Conservation (phyloP, 2,329 filamentous ascomycete species). For the Capronia epimyces region DNA sequence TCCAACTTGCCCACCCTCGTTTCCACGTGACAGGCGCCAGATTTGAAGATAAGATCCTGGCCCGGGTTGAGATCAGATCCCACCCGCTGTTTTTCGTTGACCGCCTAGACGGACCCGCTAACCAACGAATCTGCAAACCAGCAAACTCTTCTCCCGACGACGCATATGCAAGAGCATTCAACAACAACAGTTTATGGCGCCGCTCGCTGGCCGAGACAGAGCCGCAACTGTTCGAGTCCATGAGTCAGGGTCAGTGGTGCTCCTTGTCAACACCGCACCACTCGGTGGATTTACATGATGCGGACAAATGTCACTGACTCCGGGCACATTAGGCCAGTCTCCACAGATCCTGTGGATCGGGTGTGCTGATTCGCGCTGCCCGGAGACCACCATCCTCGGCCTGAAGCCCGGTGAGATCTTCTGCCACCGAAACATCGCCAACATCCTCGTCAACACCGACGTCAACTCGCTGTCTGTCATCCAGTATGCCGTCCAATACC, state of each 20-base stretch:
- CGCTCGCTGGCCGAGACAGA: constrained; percentile 36
- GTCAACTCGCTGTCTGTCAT: constrained; percentile 70
- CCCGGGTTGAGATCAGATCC: neutral
- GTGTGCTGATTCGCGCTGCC: constrained; percentile 78
- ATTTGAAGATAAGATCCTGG: neutral
- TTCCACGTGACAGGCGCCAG: neutral
- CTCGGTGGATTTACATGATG: neutral
- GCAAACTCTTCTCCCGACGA: constrained; percentile 7
- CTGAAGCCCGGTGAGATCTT: constrained; percentile 74
- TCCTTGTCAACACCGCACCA: neutral
- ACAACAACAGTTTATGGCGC: constrained; percentile 28
- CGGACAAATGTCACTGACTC: neutral
- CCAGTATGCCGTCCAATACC: constrained; percentile 68
- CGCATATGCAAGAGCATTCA: constrained; percentile 26
- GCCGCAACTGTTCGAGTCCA: constrained; percentile 58
- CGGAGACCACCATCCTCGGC: constrained; percentile 74
- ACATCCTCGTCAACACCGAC: constrained; percentile 69
- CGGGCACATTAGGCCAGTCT: constrained; percentile 53
- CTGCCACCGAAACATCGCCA: constrained; percentile 86
- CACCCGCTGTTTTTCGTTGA: neutral
- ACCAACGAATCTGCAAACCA: neutral
- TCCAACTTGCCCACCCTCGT: neutral
- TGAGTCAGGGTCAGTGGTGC: neutral
- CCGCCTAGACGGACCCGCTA: neutral
- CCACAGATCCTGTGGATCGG: constrained; percentile 70